Evolutionary conservation across 768 basidiomycete species (phyloP).

Genomic region (Trametes cinnabarina): DNA sequence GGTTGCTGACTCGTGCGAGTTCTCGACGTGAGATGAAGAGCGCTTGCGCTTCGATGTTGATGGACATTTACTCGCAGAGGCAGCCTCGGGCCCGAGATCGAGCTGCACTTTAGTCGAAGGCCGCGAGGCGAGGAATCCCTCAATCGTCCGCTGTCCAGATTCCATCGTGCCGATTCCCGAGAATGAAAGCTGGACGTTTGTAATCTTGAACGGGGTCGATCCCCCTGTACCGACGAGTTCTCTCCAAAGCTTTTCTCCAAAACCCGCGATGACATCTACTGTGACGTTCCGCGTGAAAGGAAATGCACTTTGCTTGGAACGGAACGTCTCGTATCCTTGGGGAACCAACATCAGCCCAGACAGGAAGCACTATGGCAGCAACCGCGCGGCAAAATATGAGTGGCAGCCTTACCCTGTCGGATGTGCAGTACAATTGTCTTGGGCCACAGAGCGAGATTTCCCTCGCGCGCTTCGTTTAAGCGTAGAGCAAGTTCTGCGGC

Average conservation of each 20-base stretch:
- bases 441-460: constrained; percentile 80
- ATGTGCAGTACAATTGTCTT: constrained; percentile 83
- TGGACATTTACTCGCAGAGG: constrained; percentile 2
- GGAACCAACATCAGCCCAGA: too few species aligned
- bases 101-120: constrained; percentile 25
- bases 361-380: too few species aligned
- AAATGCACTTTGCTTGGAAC: constrained; percentile 85
- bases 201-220: constrained; percentile 55
- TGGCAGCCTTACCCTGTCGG: constrained; percentile 56
- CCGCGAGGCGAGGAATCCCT: constrained; percentile 68
- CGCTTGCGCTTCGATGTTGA: constrained; percentile 12
- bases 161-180: constrained; percentile 74
- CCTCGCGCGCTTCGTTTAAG: constrained; percentile 75
- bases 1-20: not conserved
- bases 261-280: constrained; percentile 71
- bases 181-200: constrained; percentile 70
- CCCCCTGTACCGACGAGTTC: constrained; percentile 66
- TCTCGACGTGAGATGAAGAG: not conserved
- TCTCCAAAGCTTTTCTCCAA: constrained; percentile 82
- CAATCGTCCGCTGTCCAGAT: constrained; percentile 81
- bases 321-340: constrained; percentile 60
- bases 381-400: not conserved
- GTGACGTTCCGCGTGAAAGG: constrained; percentile 75
- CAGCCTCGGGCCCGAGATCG: not conserved
- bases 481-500: constrained; percentile 87